Evolutionary conservation across 176 grass and related monocot genomes (phyloP).

Genomic region (Thinopyrum elongatum): DNA sequence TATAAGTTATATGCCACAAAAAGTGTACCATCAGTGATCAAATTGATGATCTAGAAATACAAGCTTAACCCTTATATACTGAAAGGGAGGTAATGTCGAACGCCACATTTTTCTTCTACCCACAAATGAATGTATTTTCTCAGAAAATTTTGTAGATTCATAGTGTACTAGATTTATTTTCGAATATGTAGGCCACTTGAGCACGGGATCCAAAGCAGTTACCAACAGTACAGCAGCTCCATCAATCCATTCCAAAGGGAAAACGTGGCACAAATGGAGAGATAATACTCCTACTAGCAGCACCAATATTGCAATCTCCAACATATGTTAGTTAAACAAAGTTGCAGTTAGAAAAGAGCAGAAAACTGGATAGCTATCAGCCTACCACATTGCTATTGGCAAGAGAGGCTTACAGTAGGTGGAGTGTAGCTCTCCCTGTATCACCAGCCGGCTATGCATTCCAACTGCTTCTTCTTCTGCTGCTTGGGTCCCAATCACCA

Average conservation of each 20-base stretch:
- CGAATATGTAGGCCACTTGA: too few species aligned
- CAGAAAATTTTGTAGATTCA: neutral
- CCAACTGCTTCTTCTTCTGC: neutral
- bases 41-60: too few species aligned
- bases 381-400: neutral
- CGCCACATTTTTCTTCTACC: neutral
- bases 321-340: neutral
- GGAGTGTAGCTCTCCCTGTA: constrained; percentile 25
- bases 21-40: too few species aligned
- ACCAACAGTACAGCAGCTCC: neutral
- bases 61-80: too few species aligned
- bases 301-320: neutral
- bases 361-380: neutral
- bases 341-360: neutral
- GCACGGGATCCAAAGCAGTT: too few species aligned
- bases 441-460: neutral
- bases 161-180: too few species aligned
- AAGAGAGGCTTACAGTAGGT: constrained; percentile 14
- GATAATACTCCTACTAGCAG: neutral
- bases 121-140: neutral
- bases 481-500: neutral
- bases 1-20: neutral
- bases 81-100: neutral
- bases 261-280: neutral
- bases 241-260: neutral